A percentile compares a stretch with the other conserved stretches of the same genome.
Conservation (phyloP, 83 land plant species). For the Picea abies region DNA sequence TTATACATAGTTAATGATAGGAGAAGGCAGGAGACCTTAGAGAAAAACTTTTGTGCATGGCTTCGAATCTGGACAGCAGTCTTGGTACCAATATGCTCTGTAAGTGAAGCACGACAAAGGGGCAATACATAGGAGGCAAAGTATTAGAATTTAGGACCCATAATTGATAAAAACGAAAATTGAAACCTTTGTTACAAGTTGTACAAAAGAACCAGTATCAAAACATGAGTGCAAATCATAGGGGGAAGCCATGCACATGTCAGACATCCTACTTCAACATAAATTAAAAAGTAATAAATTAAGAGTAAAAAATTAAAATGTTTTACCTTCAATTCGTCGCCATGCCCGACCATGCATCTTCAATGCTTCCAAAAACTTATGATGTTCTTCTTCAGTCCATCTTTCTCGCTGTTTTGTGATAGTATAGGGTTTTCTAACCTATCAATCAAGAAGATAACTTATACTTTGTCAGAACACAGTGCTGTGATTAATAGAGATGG, state of each 20-base stretch:
- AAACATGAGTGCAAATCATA: background rate
- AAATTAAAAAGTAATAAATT: background rate
- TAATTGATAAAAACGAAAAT: background rate
- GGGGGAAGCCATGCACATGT: background rate
- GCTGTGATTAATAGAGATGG: background rate
- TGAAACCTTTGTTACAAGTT: background rate
- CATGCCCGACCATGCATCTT: slow-evolving; percentile 60
- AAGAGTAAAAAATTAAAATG: background rate
- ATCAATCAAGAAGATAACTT: background rate
- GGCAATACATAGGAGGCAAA: slow-evolving; percentile 2
- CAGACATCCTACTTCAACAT: background rate
- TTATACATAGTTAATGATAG: background rate
- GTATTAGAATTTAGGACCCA: background rate
- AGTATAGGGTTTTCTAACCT: slow-evolving; percentile 78
- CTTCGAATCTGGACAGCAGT: slow-evolving; percentile 87
- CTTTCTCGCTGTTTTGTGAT: slow-evolving; percentile 74
- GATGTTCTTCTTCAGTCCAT: slow-evolving; percentile 81
- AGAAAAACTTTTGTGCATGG: slow-evolving; percentile 90
- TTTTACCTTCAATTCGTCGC: slow-evolving; percentile 56
- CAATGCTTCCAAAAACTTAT: slow-evolving; percentile 57
- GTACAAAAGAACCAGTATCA: background rate
- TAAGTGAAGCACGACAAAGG: slow-evolving; percentile 4
- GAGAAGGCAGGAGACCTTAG: slow-evolving; percentile 59
- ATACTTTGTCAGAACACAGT: background rate
- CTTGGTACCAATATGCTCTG: slow-evolving; percentile 85